These are phyloP conservation scores for Maudiozyma serrabonitensis DNA, from an alignment of 805 yeast genomes.

Conservation along the genomic window DNA sequence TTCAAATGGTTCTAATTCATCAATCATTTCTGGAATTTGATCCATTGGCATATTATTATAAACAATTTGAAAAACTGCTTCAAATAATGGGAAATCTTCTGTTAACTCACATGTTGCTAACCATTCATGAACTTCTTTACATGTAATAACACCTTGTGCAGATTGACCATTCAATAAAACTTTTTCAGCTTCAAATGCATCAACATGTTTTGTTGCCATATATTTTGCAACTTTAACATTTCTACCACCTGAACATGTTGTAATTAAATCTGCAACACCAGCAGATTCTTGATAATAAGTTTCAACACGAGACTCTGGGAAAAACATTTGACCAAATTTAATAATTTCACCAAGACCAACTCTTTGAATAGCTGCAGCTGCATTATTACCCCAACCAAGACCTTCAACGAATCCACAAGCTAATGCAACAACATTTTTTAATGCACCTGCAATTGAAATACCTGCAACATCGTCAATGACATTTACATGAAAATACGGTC, in stretches of 20 bases:
- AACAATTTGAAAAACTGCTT: constrained; percentile 69
- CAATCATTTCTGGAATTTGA: constrained; percentile 63
- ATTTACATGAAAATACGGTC: constrained; percentile 95
- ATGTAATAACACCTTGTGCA: constrained; percentile 90
- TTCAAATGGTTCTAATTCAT: constrained; percentile 28
- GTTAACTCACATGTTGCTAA: constrained; percentile 39
- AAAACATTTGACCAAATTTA: constrained; percentile 73
- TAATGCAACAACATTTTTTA: constrained; percentile 90
- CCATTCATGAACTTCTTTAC: constrained; percentile 84
- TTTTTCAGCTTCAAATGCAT: constrained; percentile 75
- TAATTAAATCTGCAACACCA: constrained; percentile 96
- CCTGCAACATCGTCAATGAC: constrained; percentile 92
- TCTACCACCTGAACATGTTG: constrained; percentile 98
- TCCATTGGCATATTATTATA: constrained; percentile 67
- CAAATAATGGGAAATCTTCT: constrained; percentile 62
- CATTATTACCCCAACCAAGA: constrained; percentile 97
- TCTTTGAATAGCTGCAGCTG: constrained; percentile 95
- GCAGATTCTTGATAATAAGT: constrained; percentile 92
- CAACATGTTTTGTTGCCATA: constrained; percentile 70
- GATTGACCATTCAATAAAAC: constrained; percentile 88
- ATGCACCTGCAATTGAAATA: constrained; percentile 92
- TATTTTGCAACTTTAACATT: constrained; percentile 84
- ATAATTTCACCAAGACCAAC: constrained; percentile 88
- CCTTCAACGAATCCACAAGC: constrained; percentile 98
- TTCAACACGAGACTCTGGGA: constrained; percentile 58